These are phyloP conservation scores for Sedum album DNA, from an alignment of 164 flowering plant species.

Conservation along the genomic window DNA sequence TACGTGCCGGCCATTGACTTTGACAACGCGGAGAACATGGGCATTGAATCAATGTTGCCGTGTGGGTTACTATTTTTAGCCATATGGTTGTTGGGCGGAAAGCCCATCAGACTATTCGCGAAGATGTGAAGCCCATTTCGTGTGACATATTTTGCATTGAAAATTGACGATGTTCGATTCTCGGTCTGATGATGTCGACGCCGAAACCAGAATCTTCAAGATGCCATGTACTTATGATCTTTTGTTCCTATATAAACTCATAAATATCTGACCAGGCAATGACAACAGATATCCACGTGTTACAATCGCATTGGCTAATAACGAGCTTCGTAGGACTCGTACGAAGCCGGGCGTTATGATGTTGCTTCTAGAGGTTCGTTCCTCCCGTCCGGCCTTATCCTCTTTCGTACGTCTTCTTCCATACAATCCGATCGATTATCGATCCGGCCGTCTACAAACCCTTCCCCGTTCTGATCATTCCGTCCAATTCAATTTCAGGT, in stretches of 20 bases:
- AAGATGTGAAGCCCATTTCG: neutral
- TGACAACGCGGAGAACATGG: too few relatives aligned
- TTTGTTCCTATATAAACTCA: neutral
- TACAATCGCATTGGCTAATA: neutral
- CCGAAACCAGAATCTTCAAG: too few relatives aligned
- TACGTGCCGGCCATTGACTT: neutral
- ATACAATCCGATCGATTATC: neutral
- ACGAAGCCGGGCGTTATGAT: neutral
- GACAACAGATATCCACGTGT: neutral
- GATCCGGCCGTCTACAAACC: neutral
- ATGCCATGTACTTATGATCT: neutral
- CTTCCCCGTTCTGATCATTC: too few relatives aligned
- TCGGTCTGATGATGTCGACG: too few relatives aligned
- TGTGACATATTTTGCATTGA: neutral
- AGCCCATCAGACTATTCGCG: too few relatives aligned
- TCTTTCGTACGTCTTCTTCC: neutral
- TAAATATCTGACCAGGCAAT: neutral
- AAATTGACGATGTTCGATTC: too few relatives aligned
- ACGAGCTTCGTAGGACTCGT: conserved; percentile 22
- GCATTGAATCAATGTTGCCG: too few relatives aligned
- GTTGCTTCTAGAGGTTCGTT: neutral
- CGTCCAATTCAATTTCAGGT: too few relatives aligned
- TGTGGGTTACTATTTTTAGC: too few relatives aligned
- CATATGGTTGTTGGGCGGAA: too few relatives aligned
- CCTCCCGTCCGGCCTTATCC: neutral